Evolutionary conservation across 2,329 filamentous ascomycete genomes (phyloP).

Genomic region (Colletotrichum costaricense): DNA sequence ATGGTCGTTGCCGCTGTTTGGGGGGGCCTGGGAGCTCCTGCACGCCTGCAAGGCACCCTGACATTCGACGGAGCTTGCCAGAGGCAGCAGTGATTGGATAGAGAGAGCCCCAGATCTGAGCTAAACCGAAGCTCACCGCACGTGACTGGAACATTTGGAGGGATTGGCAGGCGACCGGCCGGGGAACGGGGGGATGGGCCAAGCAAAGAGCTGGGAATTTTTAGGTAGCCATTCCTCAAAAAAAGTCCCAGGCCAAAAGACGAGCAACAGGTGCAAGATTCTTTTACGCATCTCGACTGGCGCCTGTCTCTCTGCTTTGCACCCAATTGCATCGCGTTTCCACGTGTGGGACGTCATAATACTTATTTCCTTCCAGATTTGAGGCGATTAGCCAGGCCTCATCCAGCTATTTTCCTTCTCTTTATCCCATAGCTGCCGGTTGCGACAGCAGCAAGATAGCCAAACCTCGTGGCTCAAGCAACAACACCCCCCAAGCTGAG

Average conservation of each 20-base stretch:
- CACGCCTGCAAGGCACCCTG: slow-evolving; percentile 30
- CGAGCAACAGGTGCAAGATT: slow-evolving; percentile 12
- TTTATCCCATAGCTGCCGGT: neutral
- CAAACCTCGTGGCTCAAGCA: neutral
- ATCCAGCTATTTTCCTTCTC: slow-evolving; percentile 3
- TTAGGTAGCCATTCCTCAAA: slow-evolving; percentile 22
- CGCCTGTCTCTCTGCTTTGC: slow-evolving; percentile 1
- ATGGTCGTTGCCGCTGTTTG: slow-evolving; percentile 30
- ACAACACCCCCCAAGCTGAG: slow-evolving; percentile 1
- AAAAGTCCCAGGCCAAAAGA: slow-evolving; percentile 13
- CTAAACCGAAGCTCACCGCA: slow-evolving; percentile 19
- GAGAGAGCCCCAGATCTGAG: slow-evolving; percentile 8
- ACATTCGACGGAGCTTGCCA: slow-evolving; percentile 14
- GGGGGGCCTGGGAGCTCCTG: slow-evolving; percentile 26
- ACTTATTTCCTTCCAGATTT: neutral
- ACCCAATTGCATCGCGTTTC: slow-evolving; percentile 19
- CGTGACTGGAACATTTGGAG: slow-evolving; percentile 14
- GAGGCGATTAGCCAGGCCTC: slow-evolving; percentile 1
- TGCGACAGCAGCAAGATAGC: slow-evolving; percentile 19
- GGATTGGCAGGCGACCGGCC: slow-evolving; percentile 4
- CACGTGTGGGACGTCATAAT: neutral
- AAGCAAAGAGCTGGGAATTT: slow-evolving; percentile 24
- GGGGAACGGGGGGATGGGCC: slow-evolving; percentile 1
- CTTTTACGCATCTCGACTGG: neutral
- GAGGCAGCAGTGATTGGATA: slow-evolving; percentile 13